These are phyloP conservation scores for Aspergillus nidulans DNA, from an alignment of 495 filamentous ascomycete species.

Conservation along the genomic window DNA sequence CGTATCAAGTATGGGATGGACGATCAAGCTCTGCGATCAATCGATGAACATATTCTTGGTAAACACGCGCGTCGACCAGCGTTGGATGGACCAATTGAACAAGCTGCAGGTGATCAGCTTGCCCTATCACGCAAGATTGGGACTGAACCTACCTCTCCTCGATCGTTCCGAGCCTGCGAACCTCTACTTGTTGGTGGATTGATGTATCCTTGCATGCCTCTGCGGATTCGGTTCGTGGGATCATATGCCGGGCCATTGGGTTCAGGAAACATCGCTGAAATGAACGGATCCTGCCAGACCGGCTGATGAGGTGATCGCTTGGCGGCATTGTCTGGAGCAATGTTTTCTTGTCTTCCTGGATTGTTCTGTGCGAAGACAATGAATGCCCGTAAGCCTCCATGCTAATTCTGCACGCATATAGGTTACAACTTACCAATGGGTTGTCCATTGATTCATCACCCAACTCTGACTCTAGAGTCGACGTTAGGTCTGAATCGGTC, in stretches of 20 bases:
- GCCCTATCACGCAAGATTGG: neutral
- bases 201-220: neutral
- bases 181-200: neutral
- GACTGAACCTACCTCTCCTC: neutral
- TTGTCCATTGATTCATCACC: neutral
- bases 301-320: neutral
- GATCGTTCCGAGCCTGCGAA: neutral
- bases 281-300: neutral
- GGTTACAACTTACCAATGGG: neutral
- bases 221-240: neutral
- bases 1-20: neutral
- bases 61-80: slow-evolving; percentile 1
- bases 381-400: neutral
- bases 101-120: neutral
- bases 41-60: slow-evolving; percentile 1
- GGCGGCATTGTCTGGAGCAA: neutral
- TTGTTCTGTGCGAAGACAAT: neutral
- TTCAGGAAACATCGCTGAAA: slow-evolving; percentile 2
- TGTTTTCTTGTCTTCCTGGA: neutral
- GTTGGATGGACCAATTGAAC: slow-evolving; percentile 1
- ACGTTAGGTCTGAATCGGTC: neutral
- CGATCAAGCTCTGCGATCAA: slow-evolving; percentile 4
- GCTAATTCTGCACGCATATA: neutral
- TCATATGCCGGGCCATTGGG: neutral
- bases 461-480: neutral